A percentile compares a stretch with the other conserved stretches of the same genome.
phyloP scores from a whole-genome alignment of 179 eudicot genomes.

The Beta lomatogona region DNA sequence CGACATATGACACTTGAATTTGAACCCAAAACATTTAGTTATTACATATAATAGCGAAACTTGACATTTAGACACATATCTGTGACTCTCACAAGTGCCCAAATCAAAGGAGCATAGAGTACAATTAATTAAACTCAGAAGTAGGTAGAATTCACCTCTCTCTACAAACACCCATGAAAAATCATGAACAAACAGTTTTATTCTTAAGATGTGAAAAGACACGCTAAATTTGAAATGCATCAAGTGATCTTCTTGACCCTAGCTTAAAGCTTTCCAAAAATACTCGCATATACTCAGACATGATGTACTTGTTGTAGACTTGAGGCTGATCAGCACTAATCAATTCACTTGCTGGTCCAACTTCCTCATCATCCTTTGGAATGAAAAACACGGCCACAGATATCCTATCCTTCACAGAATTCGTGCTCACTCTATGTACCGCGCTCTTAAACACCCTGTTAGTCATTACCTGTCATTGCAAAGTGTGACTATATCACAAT shows the following conservation, averaged over 20 bases:
- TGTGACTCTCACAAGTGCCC: too few relatives aligned
- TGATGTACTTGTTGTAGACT: conserved; percentile 37
- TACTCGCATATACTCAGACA: neutral
- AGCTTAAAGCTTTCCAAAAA: conserved; percentile 1
- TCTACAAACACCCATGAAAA: neutral
- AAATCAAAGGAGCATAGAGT: too few relatives aligned
- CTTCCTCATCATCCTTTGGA: conserved; percentile 36
- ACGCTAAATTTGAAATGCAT: conserved; percentile 4
- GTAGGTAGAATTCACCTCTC: too few relatives aligned
- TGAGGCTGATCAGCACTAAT: conserved; percentile 34
- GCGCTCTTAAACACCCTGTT: conserved; percentile 56
- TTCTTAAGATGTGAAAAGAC: neutral
- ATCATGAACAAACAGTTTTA: neutral
- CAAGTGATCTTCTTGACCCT: conserved; percentile 12
- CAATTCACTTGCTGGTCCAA: conserved; percentile 43
- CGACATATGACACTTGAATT: too few relatives aligned
- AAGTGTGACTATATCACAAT: neutral
- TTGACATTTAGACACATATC: too few relatives aligned
- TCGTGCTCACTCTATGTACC: conserved; percentile 50
- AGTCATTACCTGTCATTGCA: conserved; percentile 41
- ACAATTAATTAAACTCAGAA: too few relatives aligned
- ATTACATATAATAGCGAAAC: too few relatives aligned
- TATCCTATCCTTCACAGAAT: conserved; percentile 44
- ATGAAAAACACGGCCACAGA: conserved; percentile 43
- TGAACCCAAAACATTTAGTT: too few relatives aligned